phyloP scores from a whole-genome alignment of 2,329 filamentous ascomycete genomes.

The Talaromyces sp. region DNA sequence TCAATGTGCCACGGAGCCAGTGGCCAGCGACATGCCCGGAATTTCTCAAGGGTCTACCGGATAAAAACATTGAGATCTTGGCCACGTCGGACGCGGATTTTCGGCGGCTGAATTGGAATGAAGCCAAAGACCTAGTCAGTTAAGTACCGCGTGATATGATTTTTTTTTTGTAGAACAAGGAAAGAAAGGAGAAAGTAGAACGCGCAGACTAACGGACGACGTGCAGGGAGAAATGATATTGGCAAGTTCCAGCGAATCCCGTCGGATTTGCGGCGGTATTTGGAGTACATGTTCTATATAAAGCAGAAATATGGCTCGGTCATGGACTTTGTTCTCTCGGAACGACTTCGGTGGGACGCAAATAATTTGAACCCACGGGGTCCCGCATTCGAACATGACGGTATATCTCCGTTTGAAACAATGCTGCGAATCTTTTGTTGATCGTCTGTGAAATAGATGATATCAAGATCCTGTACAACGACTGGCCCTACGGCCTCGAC shows the following conservation, averaged over 20 bases:
- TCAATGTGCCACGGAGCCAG: slow-evolving; percentile 62
- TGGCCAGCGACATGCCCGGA: slow-evolving; percentile 64
- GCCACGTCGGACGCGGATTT: slow-evolving; percentile 64
- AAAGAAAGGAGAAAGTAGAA: no score
- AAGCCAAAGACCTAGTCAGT: slow-evolving; percentile 59
- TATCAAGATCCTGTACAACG: slow-evolving; percentile 73
- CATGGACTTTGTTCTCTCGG: slow-evolving; percentile 65
- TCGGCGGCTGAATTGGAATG: slow-evolving; percentile 59
- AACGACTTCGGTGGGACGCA: slow-evolving; percentile 63
- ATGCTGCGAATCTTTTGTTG: neutral
- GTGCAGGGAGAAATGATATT: slow-evolving; percentile 59
- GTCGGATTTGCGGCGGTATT: slow-evolving; percentile 71
- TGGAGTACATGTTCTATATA: slow-evolving; percentile 61
- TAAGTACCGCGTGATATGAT: slow-evolving; percentile 15
- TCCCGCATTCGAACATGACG: slow-evolving; percentile 28
- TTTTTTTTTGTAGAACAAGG: neutral
- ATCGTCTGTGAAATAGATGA: slow-evolving; percentile 44
- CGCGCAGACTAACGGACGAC: neutral
- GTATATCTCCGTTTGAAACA: slow-evolving; percentile 15
- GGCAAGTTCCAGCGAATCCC: slow-evolving; percentile 72
- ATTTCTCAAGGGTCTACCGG: slow-evolving; percentile 57
- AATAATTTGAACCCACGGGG: slow-evolving; percentile 27
- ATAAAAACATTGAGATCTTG: slow-evolving; percentile 67
- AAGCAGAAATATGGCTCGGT: slow-evolving; percentile 66
- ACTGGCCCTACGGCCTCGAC: slow-evolving; percentile 91